Base-by-base conservation (phyloP, 179 eudicot species). In the Vitellaria paradoxa region DNA sequence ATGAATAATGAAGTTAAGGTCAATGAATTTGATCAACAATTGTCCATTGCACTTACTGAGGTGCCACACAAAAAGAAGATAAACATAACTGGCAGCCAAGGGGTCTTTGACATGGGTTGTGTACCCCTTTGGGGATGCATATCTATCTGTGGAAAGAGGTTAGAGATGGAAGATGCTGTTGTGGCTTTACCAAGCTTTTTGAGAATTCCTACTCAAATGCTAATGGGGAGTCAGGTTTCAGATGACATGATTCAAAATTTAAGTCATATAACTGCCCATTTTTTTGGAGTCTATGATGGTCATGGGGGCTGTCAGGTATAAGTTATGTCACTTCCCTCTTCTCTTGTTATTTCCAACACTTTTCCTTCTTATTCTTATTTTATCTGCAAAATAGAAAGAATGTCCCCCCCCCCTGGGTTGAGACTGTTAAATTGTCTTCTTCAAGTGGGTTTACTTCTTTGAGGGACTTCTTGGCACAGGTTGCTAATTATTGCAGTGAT, bases 241-340 rank as follows among this genome's bases (percentile, higher is more conserved):
- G 84, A 80, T 77, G 88, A 87, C 69, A 64, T 83, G 11, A 63
- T 77, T 70, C 84, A 86, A 70, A 76, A 76, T 60, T 73, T 84
- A 73, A 80, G 77, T 73, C 89, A 85, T 24, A 37, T 50, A 55
- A 73, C 69, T 23, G 84, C 76, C 55, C 86, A 87, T 78, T 83
- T 91, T 46, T 89, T 83, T 81, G 90, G 91, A 76, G 95, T 91
- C 78, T 91, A 89, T 85, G 95, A 91, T 81, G 95, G 95, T 30
- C 95, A 89, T 68, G 95, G 95, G 52, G 95, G 95, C 24, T 78
- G 78, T 72, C 92, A 91, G 92, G 94, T 90, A 79, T 52, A 46
- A 45, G 47, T 69, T 6, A 6, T 70, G 18, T 75, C 18, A 46
- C 71, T 65, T 72, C 13, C 52, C 17, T 74, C 62, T 50, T 10